Conservation (phyloP, 495 filamentous ascomycete genomes). For the Eremomyces bilateralis region DNA sequence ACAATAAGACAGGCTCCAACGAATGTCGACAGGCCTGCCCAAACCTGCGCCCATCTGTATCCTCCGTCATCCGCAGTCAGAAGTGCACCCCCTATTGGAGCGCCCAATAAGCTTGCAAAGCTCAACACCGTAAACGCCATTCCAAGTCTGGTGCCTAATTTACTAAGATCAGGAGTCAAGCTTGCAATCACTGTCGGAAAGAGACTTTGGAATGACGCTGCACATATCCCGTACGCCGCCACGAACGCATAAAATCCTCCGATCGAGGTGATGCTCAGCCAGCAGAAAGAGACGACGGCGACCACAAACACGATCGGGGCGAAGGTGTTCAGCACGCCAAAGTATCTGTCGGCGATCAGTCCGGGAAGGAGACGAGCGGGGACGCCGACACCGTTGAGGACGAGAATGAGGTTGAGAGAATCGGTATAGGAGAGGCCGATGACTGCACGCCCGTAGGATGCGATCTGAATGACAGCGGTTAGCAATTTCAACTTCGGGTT, state of each 20-base stretch:
- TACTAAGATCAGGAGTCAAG: slow-evolving; percentile 33
- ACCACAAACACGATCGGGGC: slow-evolving; percentile 22
- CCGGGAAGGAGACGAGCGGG: slow-evolving; percentile 42
- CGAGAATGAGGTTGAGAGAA: slow-evolving; percentile 44
- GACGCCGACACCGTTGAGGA: slow-evolving; percentile 51
- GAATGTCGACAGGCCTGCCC: neutral
- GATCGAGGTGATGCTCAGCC: slow-evolving; percentile 3
- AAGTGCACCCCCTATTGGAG: slow-evolving; percentile 47
- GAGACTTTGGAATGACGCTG: slow-evolving; percentile 44
- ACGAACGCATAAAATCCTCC: slow-evolving; percentile 34
- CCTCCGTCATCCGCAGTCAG: slow-evolving; percentile 13
- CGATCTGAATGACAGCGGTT: slow-evolving; percentile 11
- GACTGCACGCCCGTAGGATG: slow-evolving; percentile 31
- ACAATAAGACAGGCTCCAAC: neutral
- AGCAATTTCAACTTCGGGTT: neutral
- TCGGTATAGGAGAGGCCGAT: slow-evolving; percentile 29
- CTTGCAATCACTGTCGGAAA: slow-evolving; percentile 26
- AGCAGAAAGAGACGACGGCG: slow-evolving; percentile 26
- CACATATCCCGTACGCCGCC: slow-evolving; percentile 36
- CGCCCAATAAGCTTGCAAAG: slow-evolving; percentile 48
- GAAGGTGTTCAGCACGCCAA: slow-evolving; percentile 41
- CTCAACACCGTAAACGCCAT: slow-evolving; percentile 56
- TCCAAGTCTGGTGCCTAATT: slow-evolving; percentile 56
- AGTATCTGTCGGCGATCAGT: slow-evolving; percentile 37
- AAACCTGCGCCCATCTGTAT: neutral